Percentiles rank a stretch among this genome's conserved stretches.
Conservation (phyloP, 805 yeast genomes). For the Candida ulmi region DNA sequence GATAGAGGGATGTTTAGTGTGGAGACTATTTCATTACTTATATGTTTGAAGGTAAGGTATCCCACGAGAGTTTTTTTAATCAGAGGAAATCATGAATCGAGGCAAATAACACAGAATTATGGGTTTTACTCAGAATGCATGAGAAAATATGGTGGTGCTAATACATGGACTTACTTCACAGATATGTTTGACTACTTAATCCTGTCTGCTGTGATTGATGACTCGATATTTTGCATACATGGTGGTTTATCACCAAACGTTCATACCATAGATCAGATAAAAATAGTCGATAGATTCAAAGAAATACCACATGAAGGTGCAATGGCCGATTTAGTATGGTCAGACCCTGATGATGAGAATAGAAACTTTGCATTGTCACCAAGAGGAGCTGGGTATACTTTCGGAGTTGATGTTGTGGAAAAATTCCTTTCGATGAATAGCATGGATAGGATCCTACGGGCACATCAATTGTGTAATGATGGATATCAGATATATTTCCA, state of each 20-base stretch:
- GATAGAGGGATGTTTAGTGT: constrained; percentile 93
- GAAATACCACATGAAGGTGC: constrained; percentile 99
- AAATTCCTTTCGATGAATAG: constrained; percentile 75
- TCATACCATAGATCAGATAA: constrained; percentile 87
- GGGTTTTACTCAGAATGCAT: constrained; percentile 96
- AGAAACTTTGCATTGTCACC: constrained; percentile 82
- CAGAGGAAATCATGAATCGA: constrained; percentile 93
- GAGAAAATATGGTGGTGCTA: constrained; percentile 75
- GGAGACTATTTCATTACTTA: constrained; percentile 81
- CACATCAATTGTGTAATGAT: constrained; percentile 95
- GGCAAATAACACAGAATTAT: constrained; percentile 95
- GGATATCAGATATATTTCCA: constrained; percentile 91
- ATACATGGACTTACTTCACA: constrained; percentile 86
- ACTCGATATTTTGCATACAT: constrained; percentile 88
- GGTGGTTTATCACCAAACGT: constrained; percentile 96
- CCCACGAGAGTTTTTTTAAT: constrained; percentile 79
- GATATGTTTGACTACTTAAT: constrained; percentile 91
- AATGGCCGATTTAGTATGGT: constrained; percentile 98
- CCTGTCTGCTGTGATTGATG: constrained; percentile 83
- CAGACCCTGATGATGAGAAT: constrained; percentile 87
- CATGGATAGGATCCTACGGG: constrained; percentile 79
- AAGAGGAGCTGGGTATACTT: constrained; percentile 96
- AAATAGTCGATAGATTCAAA: constrained; percentile 82
- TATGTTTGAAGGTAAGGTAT: constrained; percentile 79
- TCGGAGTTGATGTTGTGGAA: constrained; percentile 86